Evolutionary conservation across 805 yeast genomes (phyloP), one percentile per base, ranked within the genome.

Genomic region (Myxozyma monticola): DNA sequence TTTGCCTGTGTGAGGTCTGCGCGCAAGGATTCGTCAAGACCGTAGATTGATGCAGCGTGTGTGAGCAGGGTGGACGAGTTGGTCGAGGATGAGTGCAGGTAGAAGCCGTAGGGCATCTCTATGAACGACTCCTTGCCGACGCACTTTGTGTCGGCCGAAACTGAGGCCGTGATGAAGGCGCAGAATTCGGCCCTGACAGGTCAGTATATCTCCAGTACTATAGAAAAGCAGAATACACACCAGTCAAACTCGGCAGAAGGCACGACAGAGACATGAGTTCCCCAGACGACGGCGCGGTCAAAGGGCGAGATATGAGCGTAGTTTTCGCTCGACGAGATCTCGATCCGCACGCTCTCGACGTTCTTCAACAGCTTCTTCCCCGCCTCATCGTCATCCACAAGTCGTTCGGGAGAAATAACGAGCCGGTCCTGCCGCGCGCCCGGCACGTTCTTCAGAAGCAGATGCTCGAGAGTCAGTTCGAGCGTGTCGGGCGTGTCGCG

Each of bases 241-340:
- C 54, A 46, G 25, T 50, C 37, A 15, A 46, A 33, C 14, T 17
- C 37, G 10, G 33, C 33, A 5, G 33, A 22, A 5, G 59, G 49
- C n/a, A 30, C 38, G 3, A 54, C 50, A 20, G 40, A 35, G 9
- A 54, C 38, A 34, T 54, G 59, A 5, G 53, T 54, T 3, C 59
- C 59, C 42, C 48, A 48, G 2, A 45, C 45, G 5, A 42, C 25
- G 1, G 30, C 15, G n/a, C 59, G 38, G 22, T 51, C 53, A 36
- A 54, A 54, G n/a, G 59, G 59, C 21, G 57, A 29, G 10, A 48
- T 37, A 37, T 46, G 59, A 4, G 45, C 48, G 35, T 42, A 52
- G 26, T 54, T 50, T 31, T 54, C 59, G 14, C 34, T 18, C 5
- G 54, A 37, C 8, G 40, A 44, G 26, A 54, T 40, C 42, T 54